Base-by-base conservation (phyloP, 345 rosid species). In the Ailanthus altissimus region DNA sequence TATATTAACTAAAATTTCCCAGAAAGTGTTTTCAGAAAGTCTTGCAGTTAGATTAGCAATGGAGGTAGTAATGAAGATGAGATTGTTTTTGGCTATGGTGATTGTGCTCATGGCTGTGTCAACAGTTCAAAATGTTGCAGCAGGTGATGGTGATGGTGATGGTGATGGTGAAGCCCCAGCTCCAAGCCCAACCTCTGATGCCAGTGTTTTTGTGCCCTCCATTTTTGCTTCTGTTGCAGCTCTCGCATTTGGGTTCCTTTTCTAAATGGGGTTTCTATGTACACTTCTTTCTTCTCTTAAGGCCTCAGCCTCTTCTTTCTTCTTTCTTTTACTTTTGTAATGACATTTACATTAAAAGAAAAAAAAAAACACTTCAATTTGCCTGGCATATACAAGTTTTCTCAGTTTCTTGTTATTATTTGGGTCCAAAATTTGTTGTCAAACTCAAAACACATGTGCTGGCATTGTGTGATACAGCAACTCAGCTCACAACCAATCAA, bases 61-160 rank as follows among this genome's bases (percentile, higher is more conserved):
- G 86, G 83, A 70, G 66, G 79, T 77, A 32, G 38, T 32, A 40
- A 32, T 77, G 81, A 80, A n/a, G 81, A 63, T 70, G 83, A 80
- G 81, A 70, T 43, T 80, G 4, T 77, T 74, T 16, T 16, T 80
- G 67, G 81, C 79, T 14, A 20, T 59, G 28, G 45, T 70, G 74
- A 57, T 70, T 38, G 77, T 71, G 14, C 47, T 83, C 7, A 38
- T 70, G 79, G 85, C 74, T 8, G 32, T 16, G 3, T 75, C 77
- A 1, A 59, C 75, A 20, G 78, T 78, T 5, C 74, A 64, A 6
- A 72, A 68, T 38, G 85, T 74, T 10, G 73, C 72, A 2, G 83
- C 81, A 7, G 79, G 72, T 2, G 38, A 32, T 32, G 38, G 38
- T 32, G 83, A 83, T 20, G 38, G 2, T 32, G 38, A 32, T 32